Evolutionary conservation across 164 flowering plant species (phyloP), one percentile per base, ranked within the genome.

Genomic region (Piper betle): DNA sequence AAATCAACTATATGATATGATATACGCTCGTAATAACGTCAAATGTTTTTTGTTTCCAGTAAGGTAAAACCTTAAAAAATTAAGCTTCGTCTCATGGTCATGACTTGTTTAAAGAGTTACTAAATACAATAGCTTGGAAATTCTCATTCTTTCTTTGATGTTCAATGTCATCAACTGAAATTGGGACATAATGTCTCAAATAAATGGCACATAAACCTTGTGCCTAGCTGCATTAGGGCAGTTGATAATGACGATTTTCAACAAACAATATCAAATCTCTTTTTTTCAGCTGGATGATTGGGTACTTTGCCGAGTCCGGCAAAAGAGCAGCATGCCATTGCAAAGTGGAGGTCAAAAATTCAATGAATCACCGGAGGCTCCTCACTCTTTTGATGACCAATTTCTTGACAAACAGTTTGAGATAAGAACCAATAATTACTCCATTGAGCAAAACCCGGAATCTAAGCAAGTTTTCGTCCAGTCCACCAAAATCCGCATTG

Each of bases 221-320:
- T 10, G 50, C 12, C 12, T 41, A 41, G 12, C 12, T 43, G 12
- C 12, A 43, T 10, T 7, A 43, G 8, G 12, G 12, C 8, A 8
- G 1, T 43, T 15, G 12, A 8, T 7, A 8, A 8, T 8, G 8
- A 43, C 12, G 12, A 43, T 43, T 3, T 15, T 7, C 4, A 41
- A 15, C 12, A 10, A 43, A 8, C 8, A 43, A 15, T 15, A 8
- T 43, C 50, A 13, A 46, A 5, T 1, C 33, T n/a, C 55, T 71
- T 1, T 56, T 55, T 59, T 63, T 60, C 61, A 73, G 77, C 63
- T 77, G 72, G 78, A 74, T 68, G 76, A 72, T 62, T 77, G 80
- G 75, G 78, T 74, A 43, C 62, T 77, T 50, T 77, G 78, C 65
- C 75, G 78, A 55, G 75, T 60, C 59, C 73, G 70, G 37, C 73